Evolutionary conservation across 2,329 filamentous ascomycete species (phyloP).

Genomic region (Hymenotorrendiella dingleyae): DNA sequence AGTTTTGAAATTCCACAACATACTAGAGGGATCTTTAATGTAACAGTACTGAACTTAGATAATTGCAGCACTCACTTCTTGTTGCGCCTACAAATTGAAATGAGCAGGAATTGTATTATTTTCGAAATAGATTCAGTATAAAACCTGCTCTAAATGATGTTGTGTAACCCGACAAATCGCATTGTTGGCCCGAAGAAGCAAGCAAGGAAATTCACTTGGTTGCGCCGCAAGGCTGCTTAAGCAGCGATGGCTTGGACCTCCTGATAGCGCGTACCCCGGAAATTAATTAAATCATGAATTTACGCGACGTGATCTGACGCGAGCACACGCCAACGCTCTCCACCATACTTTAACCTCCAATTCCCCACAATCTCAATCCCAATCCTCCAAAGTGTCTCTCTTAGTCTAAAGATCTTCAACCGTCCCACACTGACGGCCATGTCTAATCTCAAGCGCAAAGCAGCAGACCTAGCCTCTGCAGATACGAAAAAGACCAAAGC

Average conservation of each 20-base stretch:
- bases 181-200: too few relatives aligned
- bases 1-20: too few relatives aligned
- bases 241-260: conserved; percentile 11
- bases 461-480: conserved; percentile 30
- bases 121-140: not conserved
- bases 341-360: conserved; percentile 1
- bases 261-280: conserved; percentile 20
- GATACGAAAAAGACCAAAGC: conserved; percentile 67
- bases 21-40: too few relatives aligned
- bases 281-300: too few relatives aligned
- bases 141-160: too few relatives aligned
- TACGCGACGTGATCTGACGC: conserved; percentile 13
- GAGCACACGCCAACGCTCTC: not conserved
- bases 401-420: conserved; percentile 5
- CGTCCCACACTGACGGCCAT: conserved; percentile 14
- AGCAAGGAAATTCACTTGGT: too few relatives aligned
- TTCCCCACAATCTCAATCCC: not conserved
- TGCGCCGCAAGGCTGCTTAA: too few relatives aligned
- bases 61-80: too few relatives aligned
- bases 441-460: conserved; percentile 64
- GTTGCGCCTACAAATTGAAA: too few relatives aligned
- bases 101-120: not conserved
- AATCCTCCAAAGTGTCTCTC: conserved; percentile 16
- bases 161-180: too few relatives aligned
- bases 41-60: too few relatives aligned